A percentile compares a stretch with the other conserved stretches of the same genome.
Evolutionary conservation across 2,329 filamentous ascomycete genomes (phyloP).

Genomic region (Calycina marina): DNA sequence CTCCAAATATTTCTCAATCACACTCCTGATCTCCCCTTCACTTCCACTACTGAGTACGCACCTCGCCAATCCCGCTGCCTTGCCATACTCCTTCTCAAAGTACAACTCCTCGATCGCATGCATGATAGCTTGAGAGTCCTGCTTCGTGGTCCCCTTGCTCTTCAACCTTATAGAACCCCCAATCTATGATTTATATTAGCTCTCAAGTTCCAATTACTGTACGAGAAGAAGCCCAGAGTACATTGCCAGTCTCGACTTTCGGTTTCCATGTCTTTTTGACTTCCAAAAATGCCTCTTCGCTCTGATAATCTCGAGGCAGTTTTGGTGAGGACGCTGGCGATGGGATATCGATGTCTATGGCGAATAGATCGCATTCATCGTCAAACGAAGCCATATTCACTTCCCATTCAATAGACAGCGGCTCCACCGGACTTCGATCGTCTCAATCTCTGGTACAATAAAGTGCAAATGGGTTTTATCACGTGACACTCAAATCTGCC

Average conservation of each 20-base stretch:
- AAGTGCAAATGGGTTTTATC: no score
- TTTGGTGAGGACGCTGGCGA: slow-evolving; percentile 22
- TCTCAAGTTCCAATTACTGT: neutral
- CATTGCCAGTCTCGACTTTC: slow-evolving; percentile 19
- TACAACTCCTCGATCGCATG: slow-evolving; percentile 23
- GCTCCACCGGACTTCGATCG: no score
- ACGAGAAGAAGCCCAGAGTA: slow-evolving; percentile 3
- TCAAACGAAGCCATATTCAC: no score
- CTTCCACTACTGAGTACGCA: slow-evolving; percentile 13
- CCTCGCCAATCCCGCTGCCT: slow-evolving; percentile 12
- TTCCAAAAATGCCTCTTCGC: slow-evolving; percentile 17
- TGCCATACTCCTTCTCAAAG: slow-evolving; percentile 18
- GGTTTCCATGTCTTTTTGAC: slow-evolving; percentile 15
- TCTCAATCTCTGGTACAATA: no score
- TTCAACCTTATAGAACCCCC: slow-evolving; percentile 15
- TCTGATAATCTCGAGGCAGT: slow-evolving; percentile 21
- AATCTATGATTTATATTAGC: slow-evolving; percentile 10
- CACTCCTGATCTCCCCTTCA: slow-evolving; percentile 12
- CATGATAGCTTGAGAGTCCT: slow-evolving; percentile 17
- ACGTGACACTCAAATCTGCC: no score
- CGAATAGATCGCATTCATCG: no score
- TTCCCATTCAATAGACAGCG: no score
- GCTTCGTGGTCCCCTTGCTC: slow-evolving; percentile 17
- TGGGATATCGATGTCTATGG: slow-evolving; percentile 30
- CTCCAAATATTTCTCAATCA: slow-evolving; percentile 12